Evolutionary conservation across 495 filamentous ascomycete genomes (phyloP).

Genomic region (Podospora sp.): DNA sequence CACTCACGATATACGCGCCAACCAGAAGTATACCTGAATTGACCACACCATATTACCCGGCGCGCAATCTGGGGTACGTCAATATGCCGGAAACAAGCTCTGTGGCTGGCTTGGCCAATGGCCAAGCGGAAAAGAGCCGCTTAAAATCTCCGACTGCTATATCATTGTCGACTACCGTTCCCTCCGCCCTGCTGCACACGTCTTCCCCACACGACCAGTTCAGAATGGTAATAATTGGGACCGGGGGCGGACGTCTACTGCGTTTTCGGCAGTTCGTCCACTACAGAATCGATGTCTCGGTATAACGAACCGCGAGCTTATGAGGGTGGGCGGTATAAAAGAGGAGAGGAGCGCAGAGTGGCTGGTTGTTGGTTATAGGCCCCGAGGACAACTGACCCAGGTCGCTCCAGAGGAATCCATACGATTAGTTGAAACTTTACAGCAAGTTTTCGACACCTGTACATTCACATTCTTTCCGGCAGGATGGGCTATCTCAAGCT

Average conservation of each 20-base stretch:
- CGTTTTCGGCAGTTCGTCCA: constrained; percentile 14
- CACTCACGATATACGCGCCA: not conserved
- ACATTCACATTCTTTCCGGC: too few relatives aligned
- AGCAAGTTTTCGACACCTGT: too few relatives aligned
- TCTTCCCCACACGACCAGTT: constrained; percentile 17
- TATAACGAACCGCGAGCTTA: not conserved
- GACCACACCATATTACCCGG: constrained; percentile 4
- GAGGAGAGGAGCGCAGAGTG: not conserved
- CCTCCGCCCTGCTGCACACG: not conserved
- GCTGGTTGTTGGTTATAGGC: not conserved
- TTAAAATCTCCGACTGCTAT: constrained; percentile 15
- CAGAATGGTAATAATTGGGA: not conserved
- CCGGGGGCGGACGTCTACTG: not conserved
- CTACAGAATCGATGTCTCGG: not conserved
- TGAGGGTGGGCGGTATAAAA: not conserved
- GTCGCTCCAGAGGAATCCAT: not conserved
- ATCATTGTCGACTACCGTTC: constrained; percentile 3
- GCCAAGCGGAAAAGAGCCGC: constrained; percentile 6
- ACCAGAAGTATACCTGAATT: not conserved
- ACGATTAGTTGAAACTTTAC: too few relatives aligned
- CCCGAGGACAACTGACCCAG: not conserved
- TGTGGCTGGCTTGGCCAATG: constrained; percentile 20
- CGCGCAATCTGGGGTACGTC: constrained; percentile 8
- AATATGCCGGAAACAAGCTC: constrained; percentile 17
- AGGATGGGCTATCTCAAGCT: constrained; percentile 7